Percentiles rank a stretch among this genome's conserved stretches.
Evolutionary conservation across 768 basidiomycete species (phyloP).

Genomic region (Phaffia tasmanica): DNA sequence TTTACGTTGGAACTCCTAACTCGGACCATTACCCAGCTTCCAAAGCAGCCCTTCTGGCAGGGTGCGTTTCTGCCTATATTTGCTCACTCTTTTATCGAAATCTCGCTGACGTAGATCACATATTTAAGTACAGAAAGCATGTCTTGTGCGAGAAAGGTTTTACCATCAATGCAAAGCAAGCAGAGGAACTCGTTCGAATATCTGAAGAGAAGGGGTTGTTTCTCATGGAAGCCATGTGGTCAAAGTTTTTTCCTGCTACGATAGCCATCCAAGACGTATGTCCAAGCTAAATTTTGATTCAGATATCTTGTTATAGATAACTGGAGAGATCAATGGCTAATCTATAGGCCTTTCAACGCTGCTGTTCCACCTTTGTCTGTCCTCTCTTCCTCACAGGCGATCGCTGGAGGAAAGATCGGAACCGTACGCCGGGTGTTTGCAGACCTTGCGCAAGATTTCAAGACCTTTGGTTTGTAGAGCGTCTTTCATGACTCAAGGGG

Average conservation of each 20-base stretch:
- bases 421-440: constrained; percentile 7
- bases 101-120: constrained; percentile 53
- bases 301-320: background rate
- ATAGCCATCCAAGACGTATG: background rate
- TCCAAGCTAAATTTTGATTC: background rate
- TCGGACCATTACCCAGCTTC: constrained; percentile 55
- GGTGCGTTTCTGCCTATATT: background rate
- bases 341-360: background rate
- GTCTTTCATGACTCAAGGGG: background rate
- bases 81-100: background rate
- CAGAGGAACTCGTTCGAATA: constrained; percentile 57
- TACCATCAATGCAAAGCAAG: constrained; percentile 63
- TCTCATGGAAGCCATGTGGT: constrained; percentile 61
- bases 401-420: constrained; percentile 18
- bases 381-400: background rate
- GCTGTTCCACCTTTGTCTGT: background rate
- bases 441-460: constrained; percentile 9
- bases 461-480: background rate
- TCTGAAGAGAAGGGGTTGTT: constrained; percentile 71
- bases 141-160: constrained; percentile 84
- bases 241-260: constrained; percentile 7
- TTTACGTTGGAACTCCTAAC: constrained; percentile 68
- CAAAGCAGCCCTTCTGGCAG: background rate
- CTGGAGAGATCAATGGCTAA: background rate
- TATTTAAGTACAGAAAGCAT: constrained; percentile 68